Evolutionary conservation across 495 filamentous ascomycete species (phyloP), one percentile per base, ranked within the genome.

Genomic region (Lindgomyces ingoldianus): DNA sequence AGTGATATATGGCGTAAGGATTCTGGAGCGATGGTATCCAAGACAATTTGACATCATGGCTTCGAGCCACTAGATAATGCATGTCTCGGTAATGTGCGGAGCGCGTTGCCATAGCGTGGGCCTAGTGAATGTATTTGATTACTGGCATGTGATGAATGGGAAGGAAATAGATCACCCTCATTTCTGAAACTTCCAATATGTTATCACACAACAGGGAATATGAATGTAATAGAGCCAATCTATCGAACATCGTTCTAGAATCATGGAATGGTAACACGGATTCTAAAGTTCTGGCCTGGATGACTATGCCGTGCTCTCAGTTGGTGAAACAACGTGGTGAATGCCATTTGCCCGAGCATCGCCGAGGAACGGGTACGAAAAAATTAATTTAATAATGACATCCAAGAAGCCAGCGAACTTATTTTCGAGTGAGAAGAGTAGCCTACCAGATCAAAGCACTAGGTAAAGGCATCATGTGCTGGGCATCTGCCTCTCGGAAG

Each of bases 21-120:
- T 64, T 18, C 48, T 53, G 27, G 65, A 68, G 44, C 27, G 18
- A 22, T 68, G 58, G 47, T 62, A 36, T 47, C 64, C 64, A 18
- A 47, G 33, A 25, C 33, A 26, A 6, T 70, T 68, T 33, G 64
- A 68, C 46, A 64, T 68, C 24, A 33, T 51, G 16, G 59, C 45
- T 0, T 53, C 63, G 16, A 64, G 58, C 41, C 58, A 68, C 57
- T 58, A 70, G 25, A 68, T 64, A 10, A 36, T 70, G 57, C 64
- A 68, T 51, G 3, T 59, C 26, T 33, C 68, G 50, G 68, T 67
- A 1, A 54, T 70, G 8, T 56, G 42, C n/a, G 60, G 33, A 14
- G 50, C 57, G 10, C 33, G 49, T 9, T 42, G 39, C 27, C 42
- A 65, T 55, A 0, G 11, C 10, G 22, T 46, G 9, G 59, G 68